Percentiles rank a stretch among this genome's conserved stretches.
These are phyloP conservation scores for Zygosaccharomyces rouxii DNA, from an alignment of 805 yeast species.

Conservation along the genomic window DNA sequence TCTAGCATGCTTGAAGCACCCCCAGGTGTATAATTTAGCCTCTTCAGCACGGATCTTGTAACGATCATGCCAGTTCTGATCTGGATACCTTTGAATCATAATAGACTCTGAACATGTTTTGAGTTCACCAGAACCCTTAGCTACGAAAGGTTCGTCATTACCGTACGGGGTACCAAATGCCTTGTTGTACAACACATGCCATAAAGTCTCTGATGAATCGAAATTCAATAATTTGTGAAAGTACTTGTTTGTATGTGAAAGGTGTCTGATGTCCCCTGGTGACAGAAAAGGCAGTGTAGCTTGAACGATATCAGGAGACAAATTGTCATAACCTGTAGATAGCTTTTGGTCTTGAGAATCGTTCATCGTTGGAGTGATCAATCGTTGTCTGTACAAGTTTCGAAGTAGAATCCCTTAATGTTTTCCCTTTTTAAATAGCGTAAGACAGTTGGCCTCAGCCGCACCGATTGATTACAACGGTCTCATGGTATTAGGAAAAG, in stretches of 20 bases:
- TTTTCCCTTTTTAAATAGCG: not conserved
- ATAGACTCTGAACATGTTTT: slow-evolving; percentile 29
- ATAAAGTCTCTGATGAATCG: slow-evolving; percentile 26
- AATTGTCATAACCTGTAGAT: slow-evolving; percentile 6
- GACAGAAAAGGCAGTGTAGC: slow-evolving; percentile 30
- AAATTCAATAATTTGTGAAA: slow-evolving; percentile 28
- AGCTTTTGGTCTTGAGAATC: not conserved
- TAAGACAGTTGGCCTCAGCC: not conserved
- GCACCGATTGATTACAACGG: not conserved
- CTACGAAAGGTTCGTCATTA: slow-evolving; percentile 30
- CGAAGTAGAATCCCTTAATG: not conserved
- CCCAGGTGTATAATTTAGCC: slow-evolving; percentile 33
- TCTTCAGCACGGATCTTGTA: slow-evolving; percentile 22
- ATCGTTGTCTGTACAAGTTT: not conserved
- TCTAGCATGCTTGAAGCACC: slow-evolving; percentile 32
- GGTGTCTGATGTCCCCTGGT: slow-evolving; percentile 26
- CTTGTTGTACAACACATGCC: slow-evolving; percentile 33
- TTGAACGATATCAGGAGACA: slow-evolving; percentile 34
- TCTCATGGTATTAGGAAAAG: not conserved
- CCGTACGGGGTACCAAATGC: slow-evolving; percentile 26
- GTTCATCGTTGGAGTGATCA: not conserved
- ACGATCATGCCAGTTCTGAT: slow-evolving; percentile 26
- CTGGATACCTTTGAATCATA: slow-evolving; percentile 17
- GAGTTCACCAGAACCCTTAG: slow-evolving; percentile 17
- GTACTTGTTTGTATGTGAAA: slow-evolving; percentile 33